phyloP scores from a whole-genome alignment of 148 eudicot species.

The Polygonum maritimum region DNA sequence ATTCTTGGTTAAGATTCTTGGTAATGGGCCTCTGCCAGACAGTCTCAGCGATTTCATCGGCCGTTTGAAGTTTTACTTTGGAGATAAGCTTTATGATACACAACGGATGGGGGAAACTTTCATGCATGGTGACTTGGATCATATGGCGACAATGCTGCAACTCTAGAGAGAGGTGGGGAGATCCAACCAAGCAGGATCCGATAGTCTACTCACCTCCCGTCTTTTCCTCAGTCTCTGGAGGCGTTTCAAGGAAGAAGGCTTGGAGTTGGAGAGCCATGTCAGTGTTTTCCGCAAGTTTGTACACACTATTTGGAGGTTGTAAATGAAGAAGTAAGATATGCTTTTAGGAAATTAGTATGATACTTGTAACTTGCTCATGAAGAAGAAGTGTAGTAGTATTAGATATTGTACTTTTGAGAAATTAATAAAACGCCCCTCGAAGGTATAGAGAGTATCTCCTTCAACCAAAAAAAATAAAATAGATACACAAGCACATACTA shows the following conservation, averaged over 20 bases:
- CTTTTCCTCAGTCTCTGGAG: constrained; percentile 26
- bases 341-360: too few species aligned
- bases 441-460: too few species aligned
- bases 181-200: constrained; percentile 71
- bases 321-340: too few species aligned
- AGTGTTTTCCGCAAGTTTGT: constrained; percentile 18
- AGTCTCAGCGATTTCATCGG: constrained; percentile 22
- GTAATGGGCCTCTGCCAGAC: neutral
- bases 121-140: too few species aligned
- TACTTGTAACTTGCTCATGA: too few species aligned
- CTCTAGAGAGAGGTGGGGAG: constrained; percentile 40
- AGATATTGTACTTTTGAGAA: too few species aligned
- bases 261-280: constrained; percentile 25
- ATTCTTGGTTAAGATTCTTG: constrained; percentile 12
- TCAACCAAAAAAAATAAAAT: too few species aligned
- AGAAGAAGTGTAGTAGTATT: too few species aligned
- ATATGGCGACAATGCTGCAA: constrained; percentile 25
- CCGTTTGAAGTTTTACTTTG: constrained; percentile 33
- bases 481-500: too few species aligned
- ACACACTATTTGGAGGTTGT: too few species aligned
- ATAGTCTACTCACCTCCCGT: constrained; percentile 62
- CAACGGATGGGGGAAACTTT: constrained; percentile 54
- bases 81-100: constrained; percentile 48
- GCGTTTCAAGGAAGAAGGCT: too few species aligned
- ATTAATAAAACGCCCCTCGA: too few species aligned